Percentiles rank a stretch among this genome's conserved stretches.
phyloP scores from a whole-genome alignment of 2,329 filamentous ascomycete species.

The Fusarium nygamai region DNA sequence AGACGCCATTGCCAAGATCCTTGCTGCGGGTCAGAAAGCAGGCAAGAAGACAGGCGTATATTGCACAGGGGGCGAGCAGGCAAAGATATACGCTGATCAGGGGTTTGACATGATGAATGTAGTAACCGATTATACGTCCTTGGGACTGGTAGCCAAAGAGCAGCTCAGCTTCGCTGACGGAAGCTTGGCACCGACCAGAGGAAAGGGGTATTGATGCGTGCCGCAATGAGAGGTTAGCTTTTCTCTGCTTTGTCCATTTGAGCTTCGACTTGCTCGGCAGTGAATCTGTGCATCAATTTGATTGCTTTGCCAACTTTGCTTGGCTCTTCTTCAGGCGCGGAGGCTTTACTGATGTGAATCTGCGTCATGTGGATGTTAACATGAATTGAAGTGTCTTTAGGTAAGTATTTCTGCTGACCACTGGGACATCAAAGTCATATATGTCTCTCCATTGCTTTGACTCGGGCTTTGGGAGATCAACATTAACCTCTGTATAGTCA shows the following conservation, averaged over 20 bases:
- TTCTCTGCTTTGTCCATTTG: slow-evolving; percentile 72
- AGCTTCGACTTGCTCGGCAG: slow-evolving; percentile 69
- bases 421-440: slow-evolving; percentile 85
- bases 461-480: slow-evolving; percentile 74
- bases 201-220: slow-evolving; percentile 53
- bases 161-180: slow-evolving; percentile 60
- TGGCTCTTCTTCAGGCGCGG: slow-evolving; percentile 61
- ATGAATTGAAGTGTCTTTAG: not conserved
- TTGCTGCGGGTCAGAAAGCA: slow-evolving; percentile 66
- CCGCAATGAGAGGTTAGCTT: slow-evolving; percentile 11
- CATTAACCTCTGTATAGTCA: slow-evolving; percentile 74
- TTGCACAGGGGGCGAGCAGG: slow-evolving; percentile 65
- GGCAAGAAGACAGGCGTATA: slow-evolving; percentile 75
- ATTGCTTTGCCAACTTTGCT: slow-evolving; percentile 66
- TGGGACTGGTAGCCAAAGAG: slow-evolving; percentile 56
- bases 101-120: slow-evolving; percentile 72
- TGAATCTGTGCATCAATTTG: slow-evolving; percentile 84
- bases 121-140: slow-evolving; percentile 64
- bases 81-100: slow-evolving; percentile 62
- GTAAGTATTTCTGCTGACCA: slow-evolving; percentile 62
- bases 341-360: slow-evolving; percentile 71
- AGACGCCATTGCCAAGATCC: slow-evolving; percentile 66
- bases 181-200: slow-evolving; percentile 48
- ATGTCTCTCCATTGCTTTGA: slow-evolving; percentile 74
- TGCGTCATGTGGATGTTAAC: slow-evolving; percentile 41